Percentiles rank a stretch among this genome's conserved stretches.
Evolutionary conservation across 805 yeast genomes (phyloP).

Genomic region (Sugiyamaella marilandica): DNA sequence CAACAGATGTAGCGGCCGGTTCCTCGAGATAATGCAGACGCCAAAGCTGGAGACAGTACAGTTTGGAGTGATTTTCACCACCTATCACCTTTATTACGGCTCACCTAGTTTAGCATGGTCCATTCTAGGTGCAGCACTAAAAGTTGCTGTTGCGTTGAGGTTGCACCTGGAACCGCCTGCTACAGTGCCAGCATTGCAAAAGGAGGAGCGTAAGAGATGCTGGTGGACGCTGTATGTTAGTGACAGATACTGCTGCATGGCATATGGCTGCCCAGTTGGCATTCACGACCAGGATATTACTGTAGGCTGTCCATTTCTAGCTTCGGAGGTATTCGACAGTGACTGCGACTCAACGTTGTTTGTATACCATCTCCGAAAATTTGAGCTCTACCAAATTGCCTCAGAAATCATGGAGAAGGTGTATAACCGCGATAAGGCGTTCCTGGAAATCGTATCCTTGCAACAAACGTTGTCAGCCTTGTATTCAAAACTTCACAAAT

Average conservation of each 20-base stretch:
- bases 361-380: constrained; percentile 9
- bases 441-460: constrained; percentile 9
- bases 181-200: neutral
- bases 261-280: constrained; percentile 16
- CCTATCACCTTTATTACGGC: constrained; percentile 12
- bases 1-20: constrained; percentile 1
- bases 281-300: constrained; percentile 13
- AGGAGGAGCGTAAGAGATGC: constrained; percentile 12
- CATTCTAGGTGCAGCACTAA: constrained; percentile 7
- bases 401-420: constrained; percentile 12
- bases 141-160: constrained; percentile 10
- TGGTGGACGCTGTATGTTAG: constrained; percentile 15
- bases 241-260: constrained; percentile 14
- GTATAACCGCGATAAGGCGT: constrained; percentile 12
- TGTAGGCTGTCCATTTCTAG: constrained; percentile 9
- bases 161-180: constrained; percentile 11
- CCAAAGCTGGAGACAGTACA: constrained; percentile 12
- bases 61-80: constrained; percentile 10
- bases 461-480: constrained; percentile 9
- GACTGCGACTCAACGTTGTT: constrained; percentile 1
- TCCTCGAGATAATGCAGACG: constrained; percentile 4
- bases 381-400: constrained; percentile 10
- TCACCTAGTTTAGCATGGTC: constrained; percentile 14
- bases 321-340: neutral
- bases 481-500: constrained; percentile 6